Conservation (phyloP, 2,329 filamentous ascomycete species). For the Xylaria sp. region DNA sequence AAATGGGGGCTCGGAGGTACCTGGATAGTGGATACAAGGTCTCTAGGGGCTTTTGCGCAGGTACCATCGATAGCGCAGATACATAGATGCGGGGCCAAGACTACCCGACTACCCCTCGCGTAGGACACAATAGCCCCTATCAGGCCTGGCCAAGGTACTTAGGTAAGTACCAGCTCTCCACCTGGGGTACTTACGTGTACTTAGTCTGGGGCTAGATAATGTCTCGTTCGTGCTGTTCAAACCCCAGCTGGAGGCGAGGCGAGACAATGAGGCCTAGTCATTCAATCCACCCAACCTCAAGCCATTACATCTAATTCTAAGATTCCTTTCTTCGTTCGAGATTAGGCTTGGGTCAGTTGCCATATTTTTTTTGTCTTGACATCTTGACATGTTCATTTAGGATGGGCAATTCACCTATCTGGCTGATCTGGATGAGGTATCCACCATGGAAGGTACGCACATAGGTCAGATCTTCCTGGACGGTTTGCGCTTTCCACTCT, state of each 20-base stretch:
- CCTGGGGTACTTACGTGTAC: neutral
- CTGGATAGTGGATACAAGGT: constrained; percentile 8
- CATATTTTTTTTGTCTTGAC: too few relatives aligned
- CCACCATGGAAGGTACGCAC: too few relatives aligned
- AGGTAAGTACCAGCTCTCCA: too few relatives aligned
- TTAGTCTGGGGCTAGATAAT: neutral
- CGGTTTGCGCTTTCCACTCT: too few relatives aligned
- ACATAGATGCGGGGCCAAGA: constrained; percentile 6
- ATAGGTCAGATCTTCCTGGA: too few relatives aligned
- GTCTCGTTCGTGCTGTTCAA: neutral
- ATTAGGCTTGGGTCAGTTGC: too few relatives aligned
- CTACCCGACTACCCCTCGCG: neutral
- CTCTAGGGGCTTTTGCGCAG: constrained; percentile 5
- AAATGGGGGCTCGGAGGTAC: neutral
- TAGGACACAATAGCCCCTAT: too few relatives aligned
- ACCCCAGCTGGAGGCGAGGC: constrained; percentile 2
- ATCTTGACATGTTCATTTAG: too few relatives aligned
- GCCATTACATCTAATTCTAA: neutral
- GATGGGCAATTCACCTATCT: too few relatives aligned
- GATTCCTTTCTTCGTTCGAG: too few relatives aligned
- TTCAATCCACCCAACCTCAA: neutral
- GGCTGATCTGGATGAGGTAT: too few relatives aligned
- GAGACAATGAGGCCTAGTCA: neutral
- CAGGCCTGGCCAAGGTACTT: too few relatives aligned
- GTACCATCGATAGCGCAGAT: constrained; percentile 4